Evolutionary conservation across 2,329 filamentous ascomycete genomes (phyloP).

Genomic region (Huntiella decipiens): DNA sequence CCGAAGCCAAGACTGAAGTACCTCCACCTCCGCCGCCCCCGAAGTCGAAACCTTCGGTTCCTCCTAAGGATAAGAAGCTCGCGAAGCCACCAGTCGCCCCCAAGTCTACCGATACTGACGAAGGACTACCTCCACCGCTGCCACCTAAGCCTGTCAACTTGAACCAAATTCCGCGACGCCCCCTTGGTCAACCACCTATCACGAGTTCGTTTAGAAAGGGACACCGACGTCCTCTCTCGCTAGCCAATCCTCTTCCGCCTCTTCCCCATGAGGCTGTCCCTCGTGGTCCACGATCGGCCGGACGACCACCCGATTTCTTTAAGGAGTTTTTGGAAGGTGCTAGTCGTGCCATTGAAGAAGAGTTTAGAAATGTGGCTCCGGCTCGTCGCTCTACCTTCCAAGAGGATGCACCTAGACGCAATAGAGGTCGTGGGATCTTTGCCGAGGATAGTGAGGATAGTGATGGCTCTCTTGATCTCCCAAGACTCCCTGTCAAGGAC

Average conservation of each 20-base stretch:
- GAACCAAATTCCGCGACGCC: not conserved
- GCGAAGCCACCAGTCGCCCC: not conserved
- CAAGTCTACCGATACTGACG: not conserved
- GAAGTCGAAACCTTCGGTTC: not conserved
- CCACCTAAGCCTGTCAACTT: not conserved
- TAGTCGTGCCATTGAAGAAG: not conserved
- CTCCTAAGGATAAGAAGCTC: not conserved
- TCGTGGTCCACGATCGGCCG: not conserved
- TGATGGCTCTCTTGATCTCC: conserved; percentile 2
- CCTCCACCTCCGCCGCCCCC: conserved; percentile 5
- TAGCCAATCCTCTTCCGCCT: not conserved
- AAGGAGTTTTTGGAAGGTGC: not conserved
- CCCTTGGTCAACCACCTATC: not conserved
- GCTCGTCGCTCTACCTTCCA: conserved; percentile 6
- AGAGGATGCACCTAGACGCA: not conserved
- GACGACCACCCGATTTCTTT: not conserved
- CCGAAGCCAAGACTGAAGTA: not conserved
- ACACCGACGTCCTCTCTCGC: not conserved
- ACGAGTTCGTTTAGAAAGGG: not conserved
- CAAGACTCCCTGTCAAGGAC: conserved; percentile 8
- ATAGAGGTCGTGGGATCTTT: not conserved
- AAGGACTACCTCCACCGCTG: not conserved
- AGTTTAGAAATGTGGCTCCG: not conserved
- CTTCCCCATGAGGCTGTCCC: not conserved
- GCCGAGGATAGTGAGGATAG: conserved; percentile 1